These are phyloP conservation scores for Auriscalpium vulgare DNA, from an alignment of 768 basidiomycete genomes.

Conservation along the genomic window DNA sequence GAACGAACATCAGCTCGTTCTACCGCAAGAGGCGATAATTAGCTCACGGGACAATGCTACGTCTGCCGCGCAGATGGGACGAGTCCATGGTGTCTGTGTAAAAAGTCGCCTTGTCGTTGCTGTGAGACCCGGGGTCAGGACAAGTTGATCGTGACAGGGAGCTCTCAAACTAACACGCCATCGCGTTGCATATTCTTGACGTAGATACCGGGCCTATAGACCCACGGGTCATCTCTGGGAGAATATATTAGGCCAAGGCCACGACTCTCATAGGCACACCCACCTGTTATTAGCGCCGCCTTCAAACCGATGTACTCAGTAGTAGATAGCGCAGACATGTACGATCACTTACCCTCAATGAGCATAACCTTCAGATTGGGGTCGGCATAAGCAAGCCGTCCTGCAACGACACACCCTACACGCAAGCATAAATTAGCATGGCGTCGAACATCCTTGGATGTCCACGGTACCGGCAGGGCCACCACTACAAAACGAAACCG, in stretches of 20 bases:
- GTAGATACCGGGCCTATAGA: conserved; percentile 64
- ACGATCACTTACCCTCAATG: conserved; percentile 44
- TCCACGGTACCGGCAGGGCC: conserved; percentile 45
- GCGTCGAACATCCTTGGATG: not conserved
- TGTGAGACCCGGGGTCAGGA: conserved; percentile 17
- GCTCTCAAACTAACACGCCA: conserved; percentile 40
- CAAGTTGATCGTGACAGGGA: not conserved
- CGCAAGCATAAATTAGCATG: not conserved
- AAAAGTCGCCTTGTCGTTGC: conserved; percentile 70
- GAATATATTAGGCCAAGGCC: not conserved
- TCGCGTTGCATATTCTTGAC: conserved; percentile 66
- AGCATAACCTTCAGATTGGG: conserved; percentile 70
- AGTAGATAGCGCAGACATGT: not conserved
- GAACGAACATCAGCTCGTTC: not conserved
- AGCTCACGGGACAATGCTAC: conserved; percentile 61
- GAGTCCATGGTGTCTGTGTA: conserved; percentile 56
- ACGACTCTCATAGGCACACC: not conserved
- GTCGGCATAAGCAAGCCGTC: conserved; percentile 63
- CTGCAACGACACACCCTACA: conserved; percentile 57
- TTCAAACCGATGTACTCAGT: conserved; percentile 15
- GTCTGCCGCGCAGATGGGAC: conserved; percentile 50
- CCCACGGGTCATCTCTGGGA: conserved; percentile 55
- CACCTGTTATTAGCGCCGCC: conserved; percentile 58
- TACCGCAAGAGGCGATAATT: not conserved
- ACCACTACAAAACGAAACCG: conserved; percentile 35